Conservation (phyloP, 768 basidiomycete genomes). For the Collybia sordida region DNA sequence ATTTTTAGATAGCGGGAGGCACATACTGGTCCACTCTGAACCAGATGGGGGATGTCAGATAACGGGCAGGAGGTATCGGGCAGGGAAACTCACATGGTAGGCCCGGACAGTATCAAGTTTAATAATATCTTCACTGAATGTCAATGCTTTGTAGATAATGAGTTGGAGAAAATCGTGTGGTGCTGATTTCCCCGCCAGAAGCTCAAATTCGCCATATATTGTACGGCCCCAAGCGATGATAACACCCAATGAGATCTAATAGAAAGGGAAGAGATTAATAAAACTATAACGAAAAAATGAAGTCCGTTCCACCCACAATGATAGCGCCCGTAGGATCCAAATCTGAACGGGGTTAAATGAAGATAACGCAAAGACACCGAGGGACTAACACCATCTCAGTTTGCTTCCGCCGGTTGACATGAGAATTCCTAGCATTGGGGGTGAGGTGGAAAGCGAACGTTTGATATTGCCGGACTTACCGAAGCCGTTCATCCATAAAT, state of each 20-base stretch:
- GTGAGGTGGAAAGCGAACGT: slow-evolving; percentile 6
- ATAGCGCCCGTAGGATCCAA: slow-evolving; percentile 80
- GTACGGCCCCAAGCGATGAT: slow-evolving; percentile 78
- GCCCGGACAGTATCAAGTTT: slow-evolving; percentile 91
- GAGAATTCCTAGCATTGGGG: slow-evolving; percentile 55
- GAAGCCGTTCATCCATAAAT: slow-evolving; percentile 81
- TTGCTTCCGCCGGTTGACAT: slow-evolving; percentile 85
- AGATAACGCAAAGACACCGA: slow-evolving; percentile 4
- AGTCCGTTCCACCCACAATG: slow-evolving; percentile 48
- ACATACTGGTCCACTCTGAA: slow-evolving; percentile 72
- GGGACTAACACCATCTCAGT: slow-evolving; percentile 73
- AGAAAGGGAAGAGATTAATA: slow-evolving; percentile 1
- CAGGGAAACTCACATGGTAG: slow-evolving; percentile 66
- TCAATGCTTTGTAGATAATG: slow-evolving; percentile 89
- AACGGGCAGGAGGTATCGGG: slow-evolving; percentile 3
- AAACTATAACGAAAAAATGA: slow-evolving; percentile 6
- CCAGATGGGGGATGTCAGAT: slow-evolving; percentile 2
- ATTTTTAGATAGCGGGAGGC: not conserved
- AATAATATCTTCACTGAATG: slow-evolving; percentile 84
- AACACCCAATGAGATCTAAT: slow-evolving; percentile 76
- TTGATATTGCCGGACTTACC: slow-evolving; percentile 37
- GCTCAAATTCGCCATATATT: slow-evolving; percentile 77
- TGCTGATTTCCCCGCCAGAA: slow-evolving; percentile 90
- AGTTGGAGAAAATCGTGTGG: slow-evolving; percentile 89
- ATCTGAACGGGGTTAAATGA: slow-evolving; percentile 33